phyloP scores from a whole-genome alignment of 2,329 filamentous ascomycete species.

The Pezicula neosporulosa region DNA sequence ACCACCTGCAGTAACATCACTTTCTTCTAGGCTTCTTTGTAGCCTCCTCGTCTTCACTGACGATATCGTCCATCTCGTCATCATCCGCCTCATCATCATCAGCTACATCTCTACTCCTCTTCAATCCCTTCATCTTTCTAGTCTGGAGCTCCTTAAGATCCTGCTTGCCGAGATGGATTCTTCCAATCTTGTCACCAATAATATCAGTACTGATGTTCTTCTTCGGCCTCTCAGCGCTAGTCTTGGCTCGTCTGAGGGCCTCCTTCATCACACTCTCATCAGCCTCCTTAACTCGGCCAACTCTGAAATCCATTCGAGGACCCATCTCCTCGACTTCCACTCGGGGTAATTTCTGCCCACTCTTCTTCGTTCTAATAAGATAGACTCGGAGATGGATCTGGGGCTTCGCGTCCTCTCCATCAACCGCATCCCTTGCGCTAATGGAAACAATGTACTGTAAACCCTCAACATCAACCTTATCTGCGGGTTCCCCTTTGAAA shows the following conservation, averaged over 20 bases:
- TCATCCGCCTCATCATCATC: slow-evolving; percentile 44
- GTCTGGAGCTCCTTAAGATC: slow-evolving; percentile 86
- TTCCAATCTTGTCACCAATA: slow-evolving; percentile 94
- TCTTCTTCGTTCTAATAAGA: slow-evolving; percentile 80
- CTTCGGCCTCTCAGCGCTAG: slow-evolving; percentile 74
- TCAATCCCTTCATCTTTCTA: slow-evolving; percentile 98
- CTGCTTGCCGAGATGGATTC: slow-evolving; percentile 87
- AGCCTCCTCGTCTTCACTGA: slow-evolving; percentile 26
- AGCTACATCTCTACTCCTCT: slow-evolving; percentile 68
- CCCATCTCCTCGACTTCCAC: slow-evolving; percentile 96
- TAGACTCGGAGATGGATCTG: slow-evolving; percentile 73
- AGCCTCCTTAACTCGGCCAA: slow-evolving; percentile 77
- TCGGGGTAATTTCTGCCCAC: slow-evolving; percentile 80
- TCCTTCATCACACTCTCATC: slow-evolving; percentile 81
- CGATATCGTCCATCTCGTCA: slow-evolving; percentile 43
- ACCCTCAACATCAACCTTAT: slow-evolving; percentile 91
- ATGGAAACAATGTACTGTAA: slow-evolving; percentile 87
- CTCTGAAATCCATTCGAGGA: slow-evolving; percentile 84
- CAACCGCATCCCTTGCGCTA: slow-evolving; percentile 62
- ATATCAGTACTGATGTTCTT: slow-evolving; percentile 93
- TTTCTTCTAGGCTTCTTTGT: slow-evolving; percentile 23
- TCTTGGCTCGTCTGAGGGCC: slow-evolving; percentile 82
- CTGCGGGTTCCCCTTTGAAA: slow-evolving; percentile 75
- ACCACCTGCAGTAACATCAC: background rate
- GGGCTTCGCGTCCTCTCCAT: slow-evolving; percentile 47